These are phyloP conservation scores for Blastomyces emzantsi DNA, from an alignment of 2,329 filamentous ascomycete species.

Conservation along the genomic window DNA sequence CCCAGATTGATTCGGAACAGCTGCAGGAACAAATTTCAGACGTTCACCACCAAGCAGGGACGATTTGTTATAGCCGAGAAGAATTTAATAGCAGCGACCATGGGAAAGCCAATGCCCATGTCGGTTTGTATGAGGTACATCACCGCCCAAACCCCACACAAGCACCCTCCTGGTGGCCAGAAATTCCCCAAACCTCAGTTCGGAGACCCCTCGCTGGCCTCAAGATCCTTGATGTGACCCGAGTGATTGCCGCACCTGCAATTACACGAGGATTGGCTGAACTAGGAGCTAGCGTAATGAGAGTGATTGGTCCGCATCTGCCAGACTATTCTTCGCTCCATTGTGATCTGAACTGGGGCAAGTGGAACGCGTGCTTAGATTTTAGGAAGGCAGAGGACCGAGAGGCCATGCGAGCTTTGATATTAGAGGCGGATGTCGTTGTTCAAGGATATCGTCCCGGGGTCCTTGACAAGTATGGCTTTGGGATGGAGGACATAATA, in stretches of 20 bases:
- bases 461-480: slow-evolving; percentile 41
- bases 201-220: slow-evolving; percentile 40
- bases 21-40: slow-evolving; percentile 26
- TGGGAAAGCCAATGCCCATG: slow-evolving; percentile 35
- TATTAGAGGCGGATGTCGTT: slow-evolving; percentile 44
- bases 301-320: slow-evolving; percentile 32
- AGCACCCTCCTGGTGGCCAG: slow-evolving; percentile 36
- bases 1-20: slow-evolving; percentile 20
- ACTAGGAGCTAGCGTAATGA: slow-evolving; percentile 32
- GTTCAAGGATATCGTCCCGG: slow-evolving; percentile 44
- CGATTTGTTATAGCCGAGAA: slow-evolving; percentile 31
- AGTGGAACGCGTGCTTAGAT: slow-evolving; percentile 41
- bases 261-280: slow-evolving; percentile 38
- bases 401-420: slow-evolving; percentile 32
- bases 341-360: slow-evolving; percentile 43
- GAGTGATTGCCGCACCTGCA: slow-evolving; percentile 43
- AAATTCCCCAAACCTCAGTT: slow-evolving; percentile 24
- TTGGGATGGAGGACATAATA: slow-evolving; percentile 35
- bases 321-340: slow-evolving; percentile 37
- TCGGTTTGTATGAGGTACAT: slow-evolving; percentile 34
- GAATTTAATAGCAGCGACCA: slow-evolving; percentile 35
- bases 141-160: slow-evolving; percentile 23
- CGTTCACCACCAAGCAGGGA: slow-evolving; percentile 22
- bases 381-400: slow-evolving; percentile 34
- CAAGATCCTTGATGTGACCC: slow-evolving; percentile 40